These are phyloP conservation scores for Gossypium davidsonii DNA, from an alignment of 441 rosid genomes.

Conservation along the genomic window DNA sequence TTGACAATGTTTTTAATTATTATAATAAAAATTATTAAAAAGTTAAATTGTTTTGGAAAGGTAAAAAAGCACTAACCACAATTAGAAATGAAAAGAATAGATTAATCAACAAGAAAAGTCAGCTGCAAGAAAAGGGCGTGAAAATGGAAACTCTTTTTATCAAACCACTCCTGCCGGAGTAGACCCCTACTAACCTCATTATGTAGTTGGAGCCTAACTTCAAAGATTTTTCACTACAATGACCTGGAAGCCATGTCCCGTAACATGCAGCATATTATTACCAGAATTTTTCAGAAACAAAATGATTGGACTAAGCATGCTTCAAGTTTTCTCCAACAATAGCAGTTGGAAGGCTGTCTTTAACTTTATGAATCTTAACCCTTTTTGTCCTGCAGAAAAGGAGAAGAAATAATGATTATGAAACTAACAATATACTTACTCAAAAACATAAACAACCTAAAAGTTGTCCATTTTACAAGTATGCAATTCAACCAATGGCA, in stretches of 20 bases:
- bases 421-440: not conserved
- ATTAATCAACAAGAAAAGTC: not conserved
- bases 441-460: not conserved
- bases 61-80: no score
- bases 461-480: not conserved
- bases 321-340: constrained; percentile 1
- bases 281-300: not conserved
- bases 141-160: no score
- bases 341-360: not conserved
- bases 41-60: no score
- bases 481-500: not conserved
- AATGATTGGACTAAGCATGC: not conserved
- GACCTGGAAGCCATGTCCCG: not conserved
- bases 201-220: not conserved
- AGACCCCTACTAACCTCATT: not conserved
- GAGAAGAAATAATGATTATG: not conserved
- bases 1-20: no score
- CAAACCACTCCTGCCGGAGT: not conserved
- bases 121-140: not conserved
- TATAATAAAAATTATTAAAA: no score
- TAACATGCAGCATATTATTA: not conserved
- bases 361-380: constrained; percentile 12
- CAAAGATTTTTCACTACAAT: not conserved
- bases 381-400: constrained; percentile 33
- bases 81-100: not conserved